Evolutionary conservation across 495 filamentous ascomycete genomes (phyloP).

Genomic region (Hypoxylon rickii): DNA sequence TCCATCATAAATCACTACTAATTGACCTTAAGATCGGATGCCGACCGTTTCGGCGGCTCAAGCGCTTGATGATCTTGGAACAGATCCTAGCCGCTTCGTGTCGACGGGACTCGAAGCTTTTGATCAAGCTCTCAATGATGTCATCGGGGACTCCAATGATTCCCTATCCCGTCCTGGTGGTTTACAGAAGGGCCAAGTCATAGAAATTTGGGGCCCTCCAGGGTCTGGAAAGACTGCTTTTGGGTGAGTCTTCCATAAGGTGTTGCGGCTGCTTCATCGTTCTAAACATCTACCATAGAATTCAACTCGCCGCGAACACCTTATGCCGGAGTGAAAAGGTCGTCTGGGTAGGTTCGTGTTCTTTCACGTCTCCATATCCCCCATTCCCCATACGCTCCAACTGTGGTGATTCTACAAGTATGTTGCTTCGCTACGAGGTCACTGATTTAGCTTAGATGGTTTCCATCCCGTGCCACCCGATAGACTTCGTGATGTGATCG

Average conservation of each 20-base stretch:
- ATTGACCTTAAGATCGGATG: constrained; percentile 65
- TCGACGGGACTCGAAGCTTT: constrained; percentile 69
- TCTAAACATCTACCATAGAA: constrained; percentile 47
- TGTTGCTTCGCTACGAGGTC: constrained; percentile 2
- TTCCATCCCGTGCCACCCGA: constrained; percentile 28
- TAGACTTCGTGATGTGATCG: constrained; percentile 32
- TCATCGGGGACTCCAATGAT: constrained; percentile 25
- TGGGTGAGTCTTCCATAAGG: constrained; percentile 56
- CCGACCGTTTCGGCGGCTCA: constrained; percentile 88
- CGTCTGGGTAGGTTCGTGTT: constrained; percentile 81
- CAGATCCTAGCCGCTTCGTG: constrained; percentile 55
- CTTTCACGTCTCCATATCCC: constrained; percentile 3
- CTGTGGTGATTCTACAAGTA: no score
- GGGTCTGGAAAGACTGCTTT: constrained; percentile 87
- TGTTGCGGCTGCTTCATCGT: neutral
- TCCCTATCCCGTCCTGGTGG: constrained; percentile 49
- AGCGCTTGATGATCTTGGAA: constrained; percentile 68
- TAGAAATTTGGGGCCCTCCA: constrained; percentile 87
- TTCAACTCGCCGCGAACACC: constrained; percentile 69
- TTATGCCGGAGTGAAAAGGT: constrained; percentile 66
- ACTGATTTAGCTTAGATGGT: constrained; percentile 23
- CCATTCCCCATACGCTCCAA: constrained; percentile 1
- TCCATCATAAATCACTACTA: neutral
- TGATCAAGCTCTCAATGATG: constrained; percentile 55
- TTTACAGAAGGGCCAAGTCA: constrained; percentile 75